phyloP scores from a whole-genome alignment of 257 asterid species.

The Linderniella brevidens region DNA sequence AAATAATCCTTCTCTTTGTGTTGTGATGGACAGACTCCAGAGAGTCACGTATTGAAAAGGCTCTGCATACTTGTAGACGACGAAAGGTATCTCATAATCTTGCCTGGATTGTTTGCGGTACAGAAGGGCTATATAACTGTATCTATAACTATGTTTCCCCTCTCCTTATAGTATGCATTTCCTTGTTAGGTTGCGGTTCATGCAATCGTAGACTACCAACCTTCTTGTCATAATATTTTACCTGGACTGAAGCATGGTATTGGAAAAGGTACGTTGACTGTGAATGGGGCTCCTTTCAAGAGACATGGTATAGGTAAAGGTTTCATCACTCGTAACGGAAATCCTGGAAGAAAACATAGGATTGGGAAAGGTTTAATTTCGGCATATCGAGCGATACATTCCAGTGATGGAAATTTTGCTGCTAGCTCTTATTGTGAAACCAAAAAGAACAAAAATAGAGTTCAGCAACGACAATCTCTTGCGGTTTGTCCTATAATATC shows the following conservation, averaged over 20 bases:
- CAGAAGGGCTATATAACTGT: neutral
- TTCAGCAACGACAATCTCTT: constrained; percentile 39
- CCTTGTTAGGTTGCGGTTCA: constrained; percentile 32
- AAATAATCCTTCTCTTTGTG: neutral
- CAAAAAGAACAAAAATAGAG: constrained; percentile 45
- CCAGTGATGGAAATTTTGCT: constrained; percentile 23
- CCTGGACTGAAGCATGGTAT: constrained; percentile 30
- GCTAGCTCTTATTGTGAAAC: constrained; percentile 16
- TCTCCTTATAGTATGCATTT: neutral
- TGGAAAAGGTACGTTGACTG: constrained; percentile 64
- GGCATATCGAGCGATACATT: constrained; percentile 24
- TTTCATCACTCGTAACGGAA: constrained; percentile 21
- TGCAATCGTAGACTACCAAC: constrained; percentile 21
- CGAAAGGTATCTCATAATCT: constrained; percentile 43
- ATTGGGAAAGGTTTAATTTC: constrained; percentile 64
- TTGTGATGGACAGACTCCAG: constrained; percentile 36
- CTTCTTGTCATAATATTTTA: constrained; percentile 23
- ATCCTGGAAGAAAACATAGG: constrained; percentile 28
- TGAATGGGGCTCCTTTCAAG: constrained; percentile 19
- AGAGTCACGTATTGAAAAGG: constrained; percentile 29
- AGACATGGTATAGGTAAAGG: constrained; percentile 50
- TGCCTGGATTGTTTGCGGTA: neutral
- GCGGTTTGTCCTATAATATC: constrained; percentile 34
- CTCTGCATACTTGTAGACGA: constrained; percentile 27
- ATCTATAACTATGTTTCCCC: neutral